Evolutionary conservation across 2,329 filamentous ascomycete genomes (phyloP), one percentile per base, ranked within the genome.

Genomic region (Akanthomyces muscarius): DNA sequence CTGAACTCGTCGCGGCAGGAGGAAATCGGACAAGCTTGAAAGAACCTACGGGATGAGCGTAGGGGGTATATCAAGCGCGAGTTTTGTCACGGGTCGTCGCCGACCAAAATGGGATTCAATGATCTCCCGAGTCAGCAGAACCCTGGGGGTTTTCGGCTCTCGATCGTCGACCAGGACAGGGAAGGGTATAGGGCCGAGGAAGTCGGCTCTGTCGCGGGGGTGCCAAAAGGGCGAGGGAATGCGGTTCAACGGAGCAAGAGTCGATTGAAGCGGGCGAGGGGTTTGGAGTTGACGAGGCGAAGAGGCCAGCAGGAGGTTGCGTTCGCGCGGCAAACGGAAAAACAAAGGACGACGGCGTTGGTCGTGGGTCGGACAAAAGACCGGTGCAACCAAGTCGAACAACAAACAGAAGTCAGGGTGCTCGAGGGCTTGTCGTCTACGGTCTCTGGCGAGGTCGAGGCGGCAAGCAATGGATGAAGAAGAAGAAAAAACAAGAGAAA

Each of bases 1-100:
- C 38, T 45, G n/a, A 23, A 54, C 41, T 45, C 48, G 58, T 61
- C 58, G 21, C 41, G 23, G 69, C 67, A 64, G 69, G 68, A 73
- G 69, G 66, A 71, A 69, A 54, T 62, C 44, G 52, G 28, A 53
- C 42, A 55, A 44, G 44, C 42, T 47, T 41, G 57, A 41, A 23
- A 59, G 36, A 56, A 30, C 52, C 56, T 50, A 61, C 51, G 56
- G 6, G 50, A 14, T 61, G 18, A 38, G 23, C 50, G 58, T 61
- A 54, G 50, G 58, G 25, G 50, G 41, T 52, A 23, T 60, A 25
- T 30, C 57, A 52, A 60, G 57, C 33, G 23, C 8, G 16, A 44
- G 23, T 21, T 25, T 53, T 47, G 50, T 61, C 58, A 61, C 58
- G 13, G 42, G 50, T 61, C 50, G 48, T 61, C 41, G 50, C 58